Evolutionary conservation across 129 eudicot species (phyloP).

Genomic region (Kitagawia praeruptora): DNA sequence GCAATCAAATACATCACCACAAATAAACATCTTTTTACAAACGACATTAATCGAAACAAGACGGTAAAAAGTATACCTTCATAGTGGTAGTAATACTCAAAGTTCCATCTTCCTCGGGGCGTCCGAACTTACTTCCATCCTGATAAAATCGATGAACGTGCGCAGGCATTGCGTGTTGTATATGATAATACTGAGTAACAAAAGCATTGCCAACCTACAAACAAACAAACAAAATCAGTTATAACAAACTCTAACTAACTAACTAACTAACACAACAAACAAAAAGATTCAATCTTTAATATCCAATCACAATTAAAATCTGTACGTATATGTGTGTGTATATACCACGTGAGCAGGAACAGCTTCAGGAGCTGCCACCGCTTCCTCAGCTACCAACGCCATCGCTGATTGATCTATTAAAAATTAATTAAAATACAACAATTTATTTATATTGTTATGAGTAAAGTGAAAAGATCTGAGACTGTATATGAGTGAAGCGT

Average conservation of each 20-base stretch:
- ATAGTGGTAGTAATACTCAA: not conserved
- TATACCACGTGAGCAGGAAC: not conserved
- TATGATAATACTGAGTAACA: not conserved
- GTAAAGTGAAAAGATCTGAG: not conserved
- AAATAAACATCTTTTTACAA: not conserved
- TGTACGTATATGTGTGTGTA: not conserved
- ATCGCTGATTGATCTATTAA: not conserved
- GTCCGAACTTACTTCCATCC: not conserved
- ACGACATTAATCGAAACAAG: not conserved
- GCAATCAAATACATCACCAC: not conserved
- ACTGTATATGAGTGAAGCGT: not conserved
- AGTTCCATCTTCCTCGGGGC: not conserved
- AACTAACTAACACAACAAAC: not conserved
- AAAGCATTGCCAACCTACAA: slow-evolving; percentile 2
- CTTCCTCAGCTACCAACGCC: not conserved
- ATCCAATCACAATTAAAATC: not conserved
- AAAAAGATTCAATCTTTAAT: not conserved
- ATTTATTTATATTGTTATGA: not conserved
- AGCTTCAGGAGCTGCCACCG: not conserved
- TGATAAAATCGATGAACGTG: not conserved
- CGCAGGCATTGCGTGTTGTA: not conserved
- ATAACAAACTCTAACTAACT: not conserved
- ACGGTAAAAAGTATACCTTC: not conserved
- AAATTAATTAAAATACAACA: not conserved
- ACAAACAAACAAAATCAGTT: not conserved